phyloP scores from a whole-genome alignment of 345 rosid genomes.

The Citrus medica region DNA sequence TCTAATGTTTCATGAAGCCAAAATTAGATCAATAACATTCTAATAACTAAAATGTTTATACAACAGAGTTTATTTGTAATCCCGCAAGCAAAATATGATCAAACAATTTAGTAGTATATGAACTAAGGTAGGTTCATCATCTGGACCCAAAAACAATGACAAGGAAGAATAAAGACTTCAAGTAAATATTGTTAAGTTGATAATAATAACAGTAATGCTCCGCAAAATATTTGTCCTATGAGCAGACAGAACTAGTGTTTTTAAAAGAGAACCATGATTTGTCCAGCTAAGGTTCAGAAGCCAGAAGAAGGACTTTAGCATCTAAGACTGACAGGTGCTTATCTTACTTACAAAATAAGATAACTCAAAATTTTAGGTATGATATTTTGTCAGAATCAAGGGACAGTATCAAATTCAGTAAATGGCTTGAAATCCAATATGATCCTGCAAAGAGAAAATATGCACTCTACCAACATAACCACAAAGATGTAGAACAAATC shows the following conservation, averaged over 20 bases:
- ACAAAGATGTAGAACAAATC: not conserved
- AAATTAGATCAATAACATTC: not conserved
- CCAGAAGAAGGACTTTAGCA: not conserved
- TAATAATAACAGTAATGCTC: not conserved
- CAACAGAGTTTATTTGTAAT: too few species aligned
- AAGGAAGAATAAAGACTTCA: too few species aligned
- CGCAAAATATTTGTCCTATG: not conserved
- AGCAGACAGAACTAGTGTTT: not conserved
- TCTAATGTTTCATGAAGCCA: not conserved
- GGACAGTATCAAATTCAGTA: not conserved
- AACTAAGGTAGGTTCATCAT: too few species aligned
- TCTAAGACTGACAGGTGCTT: not conserved
- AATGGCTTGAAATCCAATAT: not conserved
- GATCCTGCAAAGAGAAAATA: not conserved
- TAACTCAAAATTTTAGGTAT: not conserved
- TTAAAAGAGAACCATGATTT: not conserved
- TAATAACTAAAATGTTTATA: too few species aligned
- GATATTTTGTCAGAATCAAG: not conserved
- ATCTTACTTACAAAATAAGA: not conserved
- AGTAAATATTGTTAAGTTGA: not conserved
- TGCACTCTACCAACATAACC: slow-evolving; percentile 2
- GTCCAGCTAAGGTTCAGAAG: not conserved
- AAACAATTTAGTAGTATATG: too few species aligned
- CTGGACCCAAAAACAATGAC: too few species aligned
- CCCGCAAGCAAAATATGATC: too few species aligned